These are phyloP conservation scores for Entelexis sorbosivorans DNA, from an alignment of 1,139 yeast genomes.

Conservation along the genomic window DNA sequence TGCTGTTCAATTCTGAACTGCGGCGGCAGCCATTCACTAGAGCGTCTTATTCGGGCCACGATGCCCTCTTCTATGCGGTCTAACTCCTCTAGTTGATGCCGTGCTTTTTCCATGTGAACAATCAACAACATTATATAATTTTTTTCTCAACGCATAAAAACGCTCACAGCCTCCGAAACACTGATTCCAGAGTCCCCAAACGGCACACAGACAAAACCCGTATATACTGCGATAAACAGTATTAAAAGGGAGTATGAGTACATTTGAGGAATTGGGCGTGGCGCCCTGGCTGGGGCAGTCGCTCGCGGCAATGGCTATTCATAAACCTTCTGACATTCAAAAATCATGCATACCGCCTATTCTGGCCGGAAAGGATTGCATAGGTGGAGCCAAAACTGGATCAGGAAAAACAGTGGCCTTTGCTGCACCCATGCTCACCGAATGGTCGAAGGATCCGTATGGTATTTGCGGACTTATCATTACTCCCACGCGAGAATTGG, in stretches of 20 bases:
- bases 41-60: constrained; percentile 39
- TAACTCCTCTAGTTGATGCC: constrained; percentile 41
- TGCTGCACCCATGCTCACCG: constrained; percentile 88
- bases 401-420: constrained; percentile 96
- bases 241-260: constrained; percentile 5
- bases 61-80: constrained; percentile 49
- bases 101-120: constrained; percentile 30
- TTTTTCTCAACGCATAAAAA: neutral
- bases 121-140: neutral
- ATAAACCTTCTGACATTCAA: constrained; percentile 78
- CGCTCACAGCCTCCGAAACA: neutral
- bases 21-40: constrained; percentile 39
- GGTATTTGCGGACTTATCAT: constrained; percentile 82
- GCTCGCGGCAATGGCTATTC: constrained; percentile 67
- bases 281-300: constrained; percentile 82
- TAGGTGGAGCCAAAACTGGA: constrained; percentile 98
- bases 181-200: neutral
- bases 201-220: neutral
- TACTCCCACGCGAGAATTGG: constrained; percentile 93
- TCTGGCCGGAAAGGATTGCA: constrained; percentile 64
- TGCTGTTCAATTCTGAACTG: constrained; percentile 2
- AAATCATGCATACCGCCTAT: constrained; percentile 80
- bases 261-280: constrained; percentile 45
- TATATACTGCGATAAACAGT: neutral
- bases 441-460: constrained; percentile 90